These are phyloP conservation scores for Globisporangium splendens DNA, from an alignment of 352 stramenopile genomes.

Conservation along the genomic window DNA sequence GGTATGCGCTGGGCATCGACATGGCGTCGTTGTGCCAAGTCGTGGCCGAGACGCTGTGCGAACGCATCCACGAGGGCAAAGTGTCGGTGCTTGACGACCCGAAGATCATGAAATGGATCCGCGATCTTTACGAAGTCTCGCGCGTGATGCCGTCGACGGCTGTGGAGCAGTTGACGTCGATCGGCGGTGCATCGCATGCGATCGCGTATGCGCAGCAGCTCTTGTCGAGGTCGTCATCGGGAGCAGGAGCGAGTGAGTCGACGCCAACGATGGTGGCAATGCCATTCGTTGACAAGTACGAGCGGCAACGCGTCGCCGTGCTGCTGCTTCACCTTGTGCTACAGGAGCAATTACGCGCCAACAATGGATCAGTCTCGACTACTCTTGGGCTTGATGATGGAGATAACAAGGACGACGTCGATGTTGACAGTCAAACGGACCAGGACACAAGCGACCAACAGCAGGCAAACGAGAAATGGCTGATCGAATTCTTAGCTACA, in stretches of 20 bases:
- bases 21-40: constrained; percentile 86
- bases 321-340: constrained; percentile 57
- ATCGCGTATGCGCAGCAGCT: constrained; percentile 63
- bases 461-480: constrained; percentile 44
- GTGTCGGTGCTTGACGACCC: constrained; percentile 14
- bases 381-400: too few relatives aligned
- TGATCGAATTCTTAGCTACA: constrained; percentile 47
- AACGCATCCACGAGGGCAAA: constrained; percentile 24
- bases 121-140: constrained; percentile 71
- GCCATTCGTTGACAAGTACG: constrained; percentile 27
- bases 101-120: constrained; percentile 56
- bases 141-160: constrained; percentile 59
- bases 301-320: constrained; percentile 49
- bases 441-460: constrained; percentile 9
- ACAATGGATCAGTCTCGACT: constrained; percentile 6
- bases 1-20: constrained; percentile 82
- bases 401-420: constrained; percentile 4
- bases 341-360: constrained; percentile 45
- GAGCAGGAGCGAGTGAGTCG: constrained; percentile 6
- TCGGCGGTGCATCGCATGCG: constrained; percentile 45
- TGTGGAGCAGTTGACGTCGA: constrained; percentile 61
- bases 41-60: constrained; percentile 75
- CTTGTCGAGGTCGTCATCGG: constrained; percentile 16
- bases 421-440: constrained; percentile 11
- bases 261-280: not conserved